These are phyloP conservation scores for Amanita rimosa DNA, from an alignment of 768 basidiomycete genomes.

Conservation along the genomic window DNA sequence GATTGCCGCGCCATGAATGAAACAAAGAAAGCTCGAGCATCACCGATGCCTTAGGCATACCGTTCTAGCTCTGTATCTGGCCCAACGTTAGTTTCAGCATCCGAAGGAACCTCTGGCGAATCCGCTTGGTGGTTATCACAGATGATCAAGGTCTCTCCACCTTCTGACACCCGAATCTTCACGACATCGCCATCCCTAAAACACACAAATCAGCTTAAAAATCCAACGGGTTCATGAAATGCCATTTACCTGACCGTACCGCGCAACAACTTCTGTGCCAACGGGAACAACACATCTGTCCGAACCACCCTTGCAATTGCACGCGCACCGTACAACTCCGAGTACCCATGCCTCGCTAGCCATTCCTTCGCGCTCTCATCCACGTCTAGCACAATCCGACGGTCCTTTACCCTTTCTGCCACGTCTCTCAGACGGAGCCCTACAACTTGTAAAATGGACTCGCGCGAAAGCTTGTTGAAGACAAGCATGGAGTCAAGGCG, in stretches of 20 bases:
- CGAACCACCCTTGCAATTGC: slow-evolving; percentile 83
- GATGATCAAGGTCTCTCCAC: slow-evolving; percentile 36
- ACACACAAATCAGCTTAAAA: not conserved
- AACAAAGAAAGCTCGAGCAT: too few species aligned
- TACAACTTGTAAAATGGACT: slow-evolving; percentile 72
- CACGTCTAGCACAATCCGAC: slow-evolving; percentile 65
- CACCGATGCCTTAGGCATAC: not conserved
- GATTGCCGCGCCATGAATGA: too few species aligned
- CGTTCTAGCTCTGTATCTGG: not conserved
- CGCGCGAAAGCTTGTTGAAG: slow-evolving; percentile 79
- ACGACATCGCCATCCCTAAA: slow-evolving; percentile 60
- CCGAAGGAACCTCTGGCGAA: slow-evolving; percentile 15
- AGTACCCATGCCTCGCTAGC: slow-evolving; percentile 73
- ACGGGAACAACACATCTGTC: slow-evolving; percentile 69
- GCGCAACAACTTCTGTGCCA: slow-evolving; percentile 69
- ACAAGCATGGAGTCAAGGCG: slow-evolving; percentile 80
- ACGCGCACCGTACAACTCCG: slow-evolving; percentile 77
- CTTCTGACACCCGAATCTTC: slow-evolving; percentile 33
- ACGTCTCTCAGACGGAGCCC: slow-evolving; percentile 68
- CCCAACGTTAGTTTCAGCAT: not conserved
- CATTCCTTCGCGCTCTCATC: slow-evolving; percentile 48
- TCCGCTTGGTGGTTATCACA: slow-evolving; percentile 53
- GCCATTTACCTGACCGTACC: slow-evolving; percentile 58
- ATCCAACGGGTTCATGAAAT: too few species aligned
- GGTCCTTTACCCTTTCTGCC: slow-evolving; percentile 45